Evolutionary conservation across 31 red algal species (phyloP).

Genomic region (Pterothamnion heteromorphum): DNA sequence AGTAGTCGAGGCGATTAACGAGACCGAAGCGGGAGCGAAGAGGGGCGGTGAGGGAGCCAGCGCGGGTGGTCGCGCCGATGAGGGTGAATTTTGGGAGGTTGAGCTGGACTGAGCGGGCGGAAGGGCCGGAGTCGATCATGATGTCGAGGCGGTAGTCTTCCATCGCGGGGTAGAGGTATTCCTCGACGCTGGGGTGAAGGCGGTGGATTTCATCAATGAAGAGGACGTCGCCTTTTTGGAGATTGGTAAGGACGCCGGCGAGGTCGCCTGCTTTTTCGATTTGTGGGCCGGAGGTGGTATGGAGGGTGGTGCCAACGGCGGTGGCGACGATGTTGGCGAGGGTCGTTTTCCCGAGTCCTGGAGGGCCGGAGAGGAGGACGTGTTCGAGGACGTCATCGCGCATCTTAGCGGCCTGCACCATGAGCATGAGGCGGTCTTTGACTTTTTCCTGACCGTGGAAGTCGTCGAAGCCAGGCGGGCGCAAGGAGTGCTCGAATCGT

Average conservation of each 20-base stretch:
- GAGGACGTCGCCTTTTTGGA: neutral
- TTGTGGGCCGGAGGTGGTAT: neutral
- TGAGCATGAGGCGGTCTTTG: neutral
- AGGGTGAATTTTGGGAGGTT: neutral
- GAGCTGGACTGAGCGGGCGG: neutral
- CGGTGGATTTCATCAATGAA: slow-evolving; percentile 24
- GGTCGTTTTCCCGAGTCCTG: slow-evolving; percentile 8
- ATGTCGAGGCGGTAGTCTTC: neutral
- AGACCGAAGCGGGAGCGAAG: neutral
- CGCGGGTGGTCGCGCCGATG: neutral
- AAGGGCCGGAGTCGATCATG: neutral
- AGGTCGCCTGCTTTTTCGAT: slow-evolving; percentile 26
- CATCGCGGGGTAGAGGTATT: slow-evolving; percentile 20
- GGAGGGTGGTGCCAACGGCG: neutral
- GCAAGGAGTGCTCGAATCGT: neutral
- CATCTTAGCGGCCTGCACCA: neutral
- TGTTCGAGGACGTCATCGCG: slow-evolving; percentile 3
- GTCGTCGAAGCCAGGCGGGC: neutral
- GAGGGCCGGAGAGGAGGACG: neutral
- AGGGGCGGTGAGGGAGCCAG: neutral
- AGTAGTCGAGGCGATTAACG: neutral
- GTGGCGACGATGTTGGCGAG: neutral
- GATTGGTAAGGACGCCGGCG: slow-evolving; percentile 11
- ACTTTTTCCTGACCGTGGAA: neutral
- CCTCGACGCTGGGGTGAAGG: neutral